phyloP scores from a whole-genome alignment of 768 basidiomycete species.

The Tulasnella sp. region DNA sequence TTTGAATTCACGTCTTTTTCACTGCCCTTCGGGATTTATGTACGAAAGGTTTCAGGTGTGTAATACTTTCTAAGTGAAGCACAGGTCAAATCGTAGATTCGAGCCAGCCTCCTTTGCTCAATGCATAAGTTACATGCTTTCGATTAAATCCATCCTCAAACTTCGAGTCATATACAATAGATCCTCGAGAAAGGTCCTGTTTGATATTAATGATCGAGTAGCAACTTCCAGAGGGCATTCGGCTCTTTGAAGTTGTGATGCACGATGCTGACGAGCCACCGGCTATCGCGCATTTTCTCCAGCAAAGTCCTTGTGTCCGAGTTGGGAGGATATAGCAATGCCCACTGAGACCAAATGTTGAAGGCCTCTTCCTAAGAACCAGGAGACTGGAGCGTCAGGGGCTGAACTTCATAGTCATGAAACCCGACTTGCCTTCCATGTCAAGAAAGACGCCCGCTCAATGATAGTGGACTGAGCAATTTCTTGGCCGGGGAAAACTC shows the following conservation, averaged over 20 bases:
- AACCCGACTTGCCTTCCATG: conserved; percentile 77
- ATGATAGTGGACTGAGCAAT: conserved; percentile 95
- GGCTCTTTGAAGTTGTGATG: conserved; percentile 87
- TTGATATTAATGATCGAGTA: conserved; percentile 39
- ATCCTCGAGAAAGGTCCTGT: neutral
- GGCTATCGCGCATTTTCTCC: conserved; percentile 56
- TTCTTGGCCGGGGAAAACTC: conserved; percentile 94
- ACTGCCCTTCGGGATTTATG: neutral
- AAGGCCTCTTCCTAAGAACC: conserved; percentile 81
- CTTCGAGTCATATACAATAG: neutral
- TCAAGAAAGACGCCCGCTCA: conserved; percentile 85
- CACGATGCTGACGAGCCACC: conserved; percentile 87
- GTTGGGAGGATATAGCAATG: conserved; percentile 68
- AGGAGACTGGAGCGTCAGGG: conserved; percentile 15
- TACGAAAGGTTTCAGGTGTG: neutral
- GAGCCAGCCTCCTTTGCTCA: neutral
- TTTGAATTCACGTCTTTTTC: neutral
- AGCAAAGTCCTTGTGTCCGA: conserved; percentile 69
- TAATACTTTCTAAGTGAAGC: neutral
- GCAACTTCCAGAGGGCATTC: conserved; percentile 75
- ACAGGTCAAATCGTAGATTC: neutral
- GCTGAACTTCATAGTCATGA: neutral
- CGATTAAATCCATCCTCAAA: neutral
- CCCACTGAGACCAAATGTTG: conserved; percentile 93
- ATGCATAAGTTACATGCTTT: neutral